phyloP scores from a whole-genome alignment of 371 early-diverging fungal species.

The Synchytrium microbalum region DNA sequence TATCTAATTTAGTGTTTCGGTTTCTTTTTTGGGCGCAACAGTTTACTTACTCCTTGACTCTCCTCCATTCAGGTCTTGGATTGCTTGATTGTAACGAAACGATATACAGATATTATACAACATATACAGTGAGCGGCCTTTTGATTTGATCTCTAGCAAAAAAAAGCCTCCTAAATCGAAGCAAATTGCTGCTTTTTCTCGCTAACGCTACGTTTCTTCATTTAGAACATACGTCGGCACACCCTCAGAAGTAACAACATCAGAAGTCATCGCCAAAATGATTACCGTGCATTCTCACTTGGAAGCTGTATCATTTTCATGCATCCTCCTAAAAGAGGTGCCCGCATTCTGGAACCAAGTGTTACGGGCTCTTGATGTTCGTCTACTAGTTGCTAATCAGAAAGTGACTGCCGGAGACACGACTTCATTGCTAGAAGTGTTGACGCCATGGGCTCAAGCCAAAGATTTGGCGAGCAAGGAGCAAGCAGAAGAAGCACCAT shows the following conservation, averaged over 20 bases:
- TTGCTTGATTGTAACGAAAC: neutral
- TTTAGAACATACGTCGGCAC: neutral
- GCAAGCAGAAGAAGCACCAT: too few species aligned
- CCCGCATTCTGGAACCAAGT: neutral
- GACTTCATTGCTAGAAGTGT: neutral
- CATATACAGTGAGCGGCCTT: neutral
- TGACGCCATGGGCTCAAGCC: neutral
- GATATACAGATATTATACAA: neutral
- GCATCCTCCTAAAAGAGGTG: neutral
- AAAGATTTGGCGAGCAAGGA: too few species aligned
- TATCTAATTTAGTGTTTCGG: slow-evolving; percentile 1
- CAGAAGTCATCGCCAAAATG: neutral
- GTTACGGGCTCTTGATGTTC: neutral
- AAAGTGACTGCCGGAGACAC: neutral
- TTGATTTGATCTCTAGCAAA: neutral
- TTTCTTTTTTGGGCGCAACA: too few species aligned
- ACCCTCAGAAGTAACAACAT: neutral
- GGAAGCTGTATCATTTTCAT: neutral
- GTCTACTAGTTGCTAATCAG: neutral
- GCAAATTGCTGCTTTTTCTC: too few species aligned
- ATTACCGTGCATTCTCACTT: neutral
- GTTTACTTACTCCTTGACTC: too few species aligned
- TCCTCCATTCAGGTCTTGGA: neutral
- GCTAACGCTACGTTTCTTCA: too few species aligned
- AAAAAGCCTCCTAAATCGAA: too few species aligned